Percentiles rank a stretch among this genome's conserved stretches.
Conservation (phyloP, 106 monocot species). For the Cymbidium sinense region DNA sequence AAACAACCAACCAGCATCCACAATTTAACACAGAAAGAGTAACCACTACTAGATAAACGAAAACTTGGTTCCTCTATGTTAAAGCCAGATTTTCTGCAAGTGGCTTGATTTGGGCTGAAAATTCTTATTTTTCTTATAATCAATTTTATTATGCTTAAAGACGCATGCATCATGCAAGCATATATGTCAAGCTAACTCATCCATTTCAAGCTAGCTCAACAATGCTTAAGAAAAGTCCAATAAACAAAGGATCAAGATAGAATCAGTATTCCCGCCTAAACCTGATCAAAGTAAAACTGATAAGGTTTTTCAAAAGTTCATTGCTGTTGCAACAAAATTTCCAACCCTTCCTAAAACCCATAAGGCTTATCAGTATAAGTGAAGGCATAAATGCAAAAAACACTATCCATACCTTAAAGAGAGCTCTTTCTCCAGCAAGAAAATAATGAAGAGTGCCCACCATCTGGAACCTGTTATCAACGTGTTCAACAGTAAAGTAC, state of each 20-base stretch:
- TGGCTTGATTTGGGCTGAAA: too few species aligned
- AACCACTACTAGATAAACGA: too few species aligned
- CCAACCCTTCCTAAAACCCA: not conserved
- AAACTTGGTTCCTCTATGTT: too few species aligned
- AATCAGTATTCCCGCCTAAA: not conserved
- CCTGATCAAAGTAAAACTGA: not conserved
- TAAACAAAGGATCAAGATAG: not conserved
- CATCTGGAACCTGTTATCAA: conserved; percentile 33
- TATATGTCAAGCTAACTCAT: not conserved
- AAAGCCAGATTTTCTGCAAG: too few species aligned
- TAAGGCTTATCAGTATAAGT: not conserved
- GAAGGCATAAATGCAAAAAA: not conserved
- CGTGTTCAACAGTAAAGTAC: conserved; percentile 63
- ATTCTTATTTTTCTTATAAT: too few species aligned
- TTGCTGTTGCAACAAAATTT: not conserved
- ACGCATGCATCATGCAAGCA: too few species aligned
- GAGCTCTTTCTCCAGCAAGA: conserved; percentile 65
- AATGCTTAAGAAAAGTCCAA: not conserved
- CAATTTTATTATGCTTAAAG: too few species aligned
- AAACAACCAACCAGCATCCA: too few species aligned
- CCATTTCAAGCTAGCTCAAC: not conserved
- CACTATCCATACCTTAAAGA: conserved; percentile 53
- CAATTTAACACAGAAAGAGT: too few species aligned
- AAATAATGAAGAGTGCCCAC: conserved; percentile 74
- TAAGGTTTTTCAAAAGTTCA: not conserved